Evolutionary conservation across 495 filamentous ascomycete genomes (phyloP), one percentile per base, ranked within the genome.

Genomic region (Tuber melanosporum): DNA sequence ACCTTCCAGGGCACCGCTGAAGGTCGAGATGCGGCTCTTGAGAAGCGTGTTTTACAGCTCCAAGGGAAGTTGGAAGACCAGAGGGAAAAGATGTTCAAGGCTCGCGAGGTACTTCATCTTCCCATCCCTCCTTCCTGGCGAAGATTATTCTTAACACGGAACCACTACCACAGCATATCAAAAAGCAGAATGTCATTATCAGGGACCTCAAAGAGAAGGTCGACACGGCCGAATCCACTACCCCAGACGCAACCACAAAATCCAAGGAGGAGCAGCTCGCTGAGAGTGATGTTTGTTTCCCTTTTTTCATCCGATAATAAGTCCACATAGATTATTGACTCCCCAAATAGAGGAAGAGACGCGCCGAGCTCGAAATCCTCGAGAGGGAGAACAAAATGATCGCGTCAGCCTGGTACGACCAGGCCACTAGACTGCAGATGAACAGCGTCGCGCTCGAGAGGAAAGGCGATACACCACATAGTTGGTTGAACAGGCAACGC

Each of bases 391-490:
- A 94, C 78, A 87, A 86, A 73, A 89, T 98, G 84, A 93, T 99
- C 76, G 87, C 91, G 45, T 94, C 91, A 5, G 94, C 95, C 17
- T 99, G 93, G 93, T 97, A 97, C 85, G 93, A 97, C 80, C 88
- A 98, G 62, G 89, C 93, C 20, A 90, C 88, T 81, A 88, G 95
- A 57, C 84, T 97, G 77, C 94, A 98, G 85, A 94, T 92, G 85
- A 97, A 94, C 85, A 93, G 92, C 79, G 91, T 97, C 71, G 90
- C 92, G 32, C 84, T 94, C 80, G 91, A 89, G 84, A 87, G 90
- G 82, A 87, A 92, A 79, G 88, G 90, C 71, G 93, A 98, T 81
- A 88, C 89, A 66, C 93, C 93, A 46, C 91, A 89, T 84, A 95
- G 94, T 82, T 98, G 94, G 94, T 85, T 98, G 62, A 93, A 93